Conservation (phyloP, 495 filamentous ascomycete species). For the Penicillium maclennaniae region DNA sequence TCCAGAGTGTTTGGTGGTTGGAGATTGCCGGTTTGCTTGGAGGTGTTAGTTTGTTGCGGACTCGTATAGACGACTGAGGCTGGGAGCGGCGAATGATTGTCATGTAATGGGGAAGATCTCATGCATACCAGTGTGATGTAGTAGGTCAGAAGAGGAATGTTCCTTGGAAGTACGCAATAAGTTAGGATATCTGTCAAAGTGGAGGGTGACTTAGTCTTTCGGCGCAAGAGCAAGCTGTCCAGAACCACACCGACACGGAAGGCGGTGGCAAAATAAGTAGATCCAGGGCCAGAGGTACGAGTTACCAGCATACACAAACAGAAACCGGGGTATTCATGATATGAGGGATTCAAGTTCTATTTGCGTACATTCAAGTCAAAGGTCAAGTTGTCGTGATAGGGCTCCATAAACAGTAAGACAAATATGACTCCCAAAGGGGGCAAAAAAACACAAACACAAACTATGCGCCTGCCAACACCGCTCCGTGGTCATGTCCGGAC, state of each 20-base stretch:
- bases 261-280: conserved; percentile 26
- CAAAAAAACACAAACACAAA: conserved; percentile 20
- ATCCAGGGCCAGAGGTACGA: neutral
- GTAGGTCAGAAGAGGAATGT: neutral
- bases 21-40: neutral
- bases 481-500: conserved; percentile 34
- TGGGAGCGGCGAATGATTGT: neutral
- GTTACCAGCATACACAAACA: neutral
- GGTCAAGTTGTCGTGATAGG: conserved; percentile 13
- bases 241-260: conserved; percentile 7
- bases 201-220: neutral
- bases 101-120: neutral
- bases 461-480: conserved; percentile 36
- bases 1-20: conserved; percentile 1
- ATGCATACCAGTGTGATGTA: neutral
- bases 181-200: neutral
- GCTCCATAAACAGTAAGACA: neutral
- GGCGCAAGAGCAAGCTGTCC: conserved; percentile 27
- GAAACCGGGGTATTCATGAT: neutral
- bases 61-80: neutral
- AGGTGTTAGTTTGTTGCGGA: conserved; percentile 13
- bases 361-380: conserved; percentile 14
- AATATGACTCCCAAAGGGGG: neutral
- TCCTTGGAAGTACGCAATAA: neutral
- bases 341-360: conserved; percentile 6